Evolutionary conservation across 306 rosid genomes (phyloP), one percentile per base, ranked within the genome.

Genomic region (Vachellia collinsii): DNA sequence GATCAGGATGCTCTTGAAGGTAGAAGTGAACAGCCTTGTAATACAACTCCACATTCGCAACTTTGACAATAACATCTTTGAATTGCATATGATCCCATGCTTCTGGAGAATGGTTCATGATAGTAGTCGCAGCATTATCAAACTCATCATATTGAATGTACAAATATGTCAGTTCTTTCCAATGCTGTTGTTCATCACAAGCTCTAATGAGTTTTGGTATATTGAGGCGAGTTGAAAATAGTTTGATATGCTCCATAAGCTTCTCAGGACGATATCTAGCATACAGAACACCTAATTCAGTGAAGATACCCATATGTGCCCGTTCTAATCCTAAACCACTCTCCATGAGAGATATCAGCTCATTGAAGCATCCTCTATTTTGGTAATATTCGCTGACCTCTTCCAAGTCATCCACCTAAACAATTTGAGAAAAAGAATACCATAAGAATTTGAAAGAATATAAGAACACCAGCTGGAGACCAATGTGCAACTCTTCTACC

Each of bases 11-110:
- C 86, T 96, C 99, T 89, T 93, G 97, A 93, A 93, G 91, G 87
- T 96, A 96, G 86, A 96, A 96, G 84, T 96, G 99, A 80, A 96
- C 99, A 53, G 98, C 92, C 92, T 96, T 96, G 72, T 96, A 93
- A 79, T 96, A 93, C 75, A 96, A 80, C 89, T 96, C 99, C 79
- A 96, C 99, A 74, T 89, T 96, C 43, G 97, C 99, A 87, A 96
- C 98, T 90, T 96, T 96, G 56, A 88, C 98, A 11, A 89, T 65
- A 77, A 96, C 98, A 76, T 96, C 98, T 84, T 96, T 96, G 80
- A 96, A 96, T 78, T 93, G 99, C 99, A 96, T 93, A 88, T 93
- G 99, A 84, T 96, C 99, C 99, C 99, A 96, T 79, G 99, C 99
- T 88, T 96, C 99, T 25, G 97, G 98, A 59, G 98, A 93, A 81